These are phyloP conservation scores for Candida oleophila DNA, from an alignment of 805 yeast genomes.

Conservation along the genomic window DNA sequence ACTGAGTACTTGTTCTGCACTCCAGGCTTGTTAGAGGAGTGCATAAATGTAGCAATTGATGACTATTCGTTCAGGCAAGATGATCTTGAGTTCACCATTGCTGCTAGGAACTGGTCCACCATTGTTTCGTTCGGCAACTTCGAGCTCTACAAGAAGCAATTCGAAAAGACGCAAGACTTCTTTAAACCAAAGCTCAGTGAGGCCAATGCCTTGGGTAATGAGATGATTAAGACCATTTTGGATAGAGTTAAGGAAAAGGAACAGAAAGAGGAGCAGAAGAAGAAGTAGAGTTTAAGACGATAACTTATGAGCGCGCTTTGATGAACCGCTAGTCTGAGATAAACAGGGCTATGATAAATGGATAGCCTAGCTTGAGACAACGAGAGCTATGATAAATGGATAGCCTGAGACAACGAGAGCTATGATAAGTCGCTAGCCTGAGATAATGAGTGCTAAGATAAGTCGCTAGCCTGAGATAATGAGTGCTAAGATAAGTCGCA, in stretches of 20 bases:
- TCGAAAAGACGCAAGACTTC: slow-evolving; percentile 78
- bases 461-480: too few relatives aligned
- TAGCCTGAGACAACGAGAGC: too few relatives aligned
- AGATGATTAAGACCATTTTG: slow-evolving; percentile 83
- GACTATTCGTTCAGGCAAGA: slow-evolving; percentile 77
- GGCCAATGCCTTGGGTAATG: slow-evolving; percentile 86
- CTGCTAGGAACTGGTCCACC: slow-evolving; percentile 86
- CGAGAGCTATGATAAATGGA: too few relatives aligned
- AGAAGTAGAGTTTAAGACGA: too few relatives aligned
- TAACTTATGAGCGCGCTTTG: too few relatives aligned
- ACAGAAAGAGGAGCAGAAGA: background rate
- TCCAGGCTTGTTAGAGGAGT: slow-evolving; percentile 77
- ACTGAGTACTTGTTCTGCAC: slow-evolving; percentile 88
- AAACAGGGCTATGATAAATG: too few relatives aligned
- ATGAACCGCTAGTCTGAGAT: too few relatives aligned
- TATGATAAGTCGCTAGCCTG: too few relatives aligned
- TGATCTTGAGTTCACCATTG: slow-evolving; percentile 88
- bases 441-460: too few relatives aligned
- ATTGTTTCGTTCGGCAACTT: slow-evolving; percentile 76
- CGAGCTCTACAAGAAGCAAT: slow-evolving; percentile 65
- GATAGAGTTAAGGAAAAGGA: slow-evolving; percentile 38
- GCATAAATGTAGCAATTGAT: slow-evolving; percentile 67
- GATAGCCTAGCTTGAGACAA: too few relatives aligned
- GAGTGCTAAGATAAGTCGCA: too few relatives aligned
- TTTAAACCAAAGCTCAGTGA: slow-evolving; percentile 86